phyloP scores from a whole-genome alignment of 2,329 filamentous ascomycete species.

The Epichloe festucae region DNA sequence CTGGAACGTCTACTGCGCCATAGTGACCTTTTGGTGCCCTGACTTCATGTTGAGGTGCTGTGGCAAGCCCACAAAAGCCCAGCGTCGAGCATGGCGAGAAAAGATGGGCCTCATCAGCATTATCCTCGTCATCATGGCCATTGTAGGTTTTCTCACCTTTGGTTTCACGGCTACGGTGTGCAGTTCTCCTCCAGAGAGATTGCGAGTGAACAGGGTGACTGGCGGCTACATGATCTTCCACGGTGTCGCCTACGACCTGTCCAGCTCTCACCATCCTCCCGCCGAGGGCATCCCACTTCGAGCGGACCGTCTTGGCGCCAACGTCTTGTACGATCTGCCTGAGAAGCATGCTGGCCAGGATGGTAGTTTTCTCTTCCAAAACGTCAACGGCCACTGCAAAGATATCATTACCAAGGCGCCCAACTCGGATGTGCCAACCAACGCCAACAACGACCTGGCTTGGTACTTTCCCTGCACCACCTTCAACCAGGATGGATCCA shows the following conservation, averaged over 20 bases:
- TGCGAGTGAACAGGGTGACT: conserved; percentile 73
- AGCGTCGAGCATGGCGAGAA: conserved; percentile 89
- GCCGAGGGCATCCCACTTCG: conserved; percentile 61
- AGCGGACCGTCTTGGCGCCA: conserved; percentile 41
- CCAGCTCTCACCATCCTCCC: conserved; percentile 61
- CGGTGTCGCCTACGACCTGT: conserved; percentile 76
- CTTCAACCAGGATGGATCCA: conserved; percentile 89
- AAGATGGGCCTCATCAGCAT: conserved; percentile 96
- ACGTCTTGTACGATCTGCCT: conserved; percentile 78
- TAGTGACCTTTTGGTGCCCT: conserved; percentile 84
- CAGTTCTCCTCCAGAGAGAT: conserved; percentile 53
- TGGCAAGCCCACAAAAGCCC: conserved; percentile 71
- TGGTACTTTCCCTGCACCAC: conserved; percentile 95
- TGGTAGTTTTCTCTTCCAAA: conserved; percentile 94
- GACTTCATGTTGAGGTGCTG: conserved; percentile 75
- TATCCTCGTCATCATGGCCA: conserved; percentile 73
- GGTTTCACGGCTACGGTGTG: conserved; percentile 89
- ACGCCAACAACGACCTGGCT: conserved; percentile 58
- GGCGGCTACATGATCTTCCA: conserved; percentile 92
- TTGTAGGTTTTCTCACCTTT: conserved; percentile 92
- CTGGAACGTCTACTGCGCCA: conserved; percentile 91
- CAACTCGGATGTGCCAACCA: conserved; percentile 67
- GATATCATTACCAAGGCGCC: conserved; percentile 62
- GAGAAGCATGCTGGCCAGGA: conserved; percentile 78
- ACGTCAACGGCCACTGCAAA: conserved; percentile 96